Conservation (phyloP, 352 stramenopile genomes). For the Globisporangium heterothallicum region DNA sequence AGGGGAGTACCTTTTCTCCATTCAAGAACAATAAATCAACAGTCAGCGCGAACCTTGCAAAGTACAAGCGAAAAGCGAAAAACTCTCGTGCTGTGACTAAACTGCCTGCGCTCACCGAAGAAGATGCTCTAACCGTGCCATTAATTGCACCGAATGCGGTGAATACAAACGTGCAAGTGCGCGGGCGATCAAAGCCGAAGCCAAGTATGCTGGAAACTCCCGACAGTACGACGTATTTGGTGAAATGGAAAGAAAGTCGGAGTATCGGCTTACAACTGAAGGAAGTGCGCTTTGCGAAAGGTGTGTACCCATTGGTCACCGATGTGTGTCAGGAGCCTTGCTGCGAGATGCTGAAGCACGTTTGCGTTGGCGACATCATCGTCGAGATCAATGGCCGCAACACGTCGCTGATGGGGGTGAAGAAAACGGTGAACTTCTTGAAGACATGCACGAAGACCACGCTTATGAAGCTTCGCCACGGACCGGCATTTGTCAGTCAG, state of each 20-base stretch:
- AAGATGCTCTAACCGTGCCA: slow-evolving; percentile 63
- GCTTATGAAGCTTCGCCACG: slow-evolving; percentile 79
- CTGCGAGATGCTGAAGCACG: slow-evolving; percentile 77
- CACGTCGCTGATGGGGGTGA: slow-evolving; percentile 84
- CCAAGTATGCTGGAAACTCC: slow-evolving; percentile 72
- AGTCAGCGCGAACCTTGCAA: slow-evolving; percentile 56
- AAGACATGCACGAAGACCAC: slow-evolving; percentile 84
- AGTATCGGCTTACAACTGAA: slow-evolving; percentile 82
- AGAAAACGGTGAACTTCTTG: slow-evolving; percentile 86
- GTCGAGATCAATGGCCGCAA: slow-evolving; percentile 88
- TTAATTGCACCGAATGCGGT: slow-evolving; percentile 74
- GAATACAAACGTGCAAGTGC: slow-evolving; percentile 82
- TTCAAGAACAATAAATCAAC: slow-evolving; percentile 35
- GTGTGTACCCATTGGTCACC: slow-evolving; percentile 73
- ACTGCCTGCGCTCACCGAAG: slow-evolving; percentile 57
- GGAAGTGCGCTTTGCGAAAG: slow-evolving; percentile 72
- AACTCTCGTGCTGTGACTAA: slow-evolving; percentile 54
- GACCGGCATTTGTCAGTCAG: slow-evolving; percentile 62
- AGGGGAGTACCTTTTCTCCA: slow-evolving; percentile 19
- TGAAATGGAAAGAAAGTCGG: slow-evolving; percentile 88
- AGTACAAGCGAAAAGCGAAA: slow-evolving; percentile 77
- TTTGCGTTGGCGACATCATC: slow-evolving; percentile 81
- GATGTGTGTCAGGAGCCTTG: slow-evolving; percentile 82
- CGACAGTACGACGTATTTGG: slow-evolving; percentile 76
- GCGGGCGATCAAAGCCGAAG: slow-evolving; percentile 70